Evolutionary conservation across 805 yeast species (phyloP).

Genomic region (Metschnikowia continentalis): DNA sequence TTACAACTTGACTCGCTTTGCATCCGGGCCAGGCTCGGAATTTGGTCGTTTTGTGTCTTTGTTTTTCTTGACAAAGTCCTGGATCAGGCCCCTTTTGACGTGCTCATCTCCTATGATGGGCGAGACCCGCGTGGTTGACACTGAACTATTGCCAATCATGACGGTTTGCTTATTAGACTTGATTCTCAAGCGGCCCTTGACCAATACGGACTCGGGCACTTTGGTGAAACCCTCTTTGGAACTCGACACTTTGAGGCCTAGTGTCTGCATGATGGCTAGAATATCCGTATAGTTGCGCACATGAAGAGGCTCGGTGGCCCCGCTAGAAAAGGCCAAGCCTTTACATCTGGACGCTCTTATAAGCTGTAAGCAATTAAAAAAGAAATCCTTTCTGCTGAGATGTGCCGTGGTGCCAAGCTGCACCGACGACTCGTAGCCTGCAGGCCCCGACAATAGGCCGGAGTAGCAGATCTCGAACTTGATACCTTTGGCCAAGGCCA

Average conservation of each 20-base stretch:
- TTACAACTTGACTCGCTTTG: neutral
- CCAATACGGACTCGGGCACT: constrained; percentile 58
- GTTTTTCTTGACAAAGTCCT: constrained; percentile 16
- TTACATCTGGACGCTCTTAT: constrained; percentile 76
- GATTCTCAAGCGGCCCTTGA: constrained; percentile 70
- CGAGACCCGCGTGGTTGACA: constrained; percentile 8
- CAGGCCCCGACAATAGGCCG: constrained; percentile 43
- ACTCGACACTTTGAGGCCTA: constrained; percentile 67
- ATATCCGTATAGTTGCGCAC: constrained; percentile 69
- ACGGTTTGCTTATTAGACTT: constrained; percentile 77
- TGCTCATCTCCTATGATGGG: constrained; percentile 8
- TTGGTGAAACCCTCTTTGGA: constrained; percentile 57
- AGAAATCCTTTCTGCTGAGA: constrained; percentile 54
- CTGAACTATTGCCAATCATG: constrained; percentile 42
- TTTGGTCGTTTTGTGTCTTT: constrained; percentile 20
- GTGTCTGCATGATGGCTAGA: constrained; percentile 54
- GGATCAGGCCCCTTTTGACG: constrained; percentile 23
- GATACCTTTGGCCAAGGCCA: constrained; percentile 79
- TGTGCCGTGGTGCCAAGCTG: constrained; percentile 23
- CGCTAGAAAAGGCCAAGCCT: constrained; percentile 77
- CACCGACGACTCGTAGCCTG: constrained; percentile 22
- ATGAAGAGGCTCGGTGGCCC: constrained; percentile 54
- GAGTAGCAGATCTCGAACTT: constrained; percentile 75
- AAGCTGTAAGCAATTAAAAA: constrained; percentile 68
- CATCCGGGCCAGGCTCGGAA: constrained; percentile 7